Evolutionary conservation across 2,329 filamentous ascomycete species (phyloP).

Genomic region (Penicillium decumbens): DNA sequence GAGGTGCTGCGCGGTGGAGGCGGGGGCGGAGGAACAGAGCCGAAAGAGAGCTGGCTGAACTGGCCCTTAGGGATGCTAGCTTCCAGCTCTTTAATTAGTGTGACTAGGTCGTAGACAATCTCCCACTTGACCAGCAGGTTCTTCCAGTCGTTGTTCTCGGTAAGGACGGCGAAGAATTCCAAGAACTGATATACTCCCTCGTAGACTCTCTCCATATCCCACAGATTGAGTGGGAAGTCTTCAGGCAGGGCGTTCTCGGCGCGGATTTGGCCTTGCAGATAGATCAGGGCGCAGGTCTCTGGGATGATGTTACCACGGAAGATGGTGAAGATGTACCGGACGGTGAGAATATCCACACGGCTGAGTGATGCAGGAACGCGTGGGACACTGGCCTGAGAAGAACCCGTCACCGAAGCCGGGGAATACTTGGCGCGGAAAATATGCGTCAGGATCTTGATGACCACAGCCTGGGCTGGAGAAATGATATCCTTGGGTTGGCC

Average conservation of each 20-base stretch:
- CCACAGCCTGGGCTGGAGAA: conserved; percentile 86
- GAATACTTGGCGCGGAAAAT: conserved; percentile 68
- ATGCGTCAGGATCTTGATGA: conserved; percentile 83
- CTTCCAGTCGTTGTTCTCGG: conserved; percentile 78
- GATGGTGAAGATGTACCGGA: conserved; percentile 88
- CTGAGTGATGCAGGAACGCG: conserved; percentile 53
- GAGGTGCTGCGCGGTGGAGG: conserved; percentile 28
- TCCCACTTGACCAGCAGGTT: conserved; percentile 87
- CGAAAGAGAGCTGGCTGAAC: conserved; percentile 46
- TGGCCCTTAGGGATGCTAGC: conserved; percentile 79
- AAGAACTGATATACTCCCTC: conserved; percentile 92
- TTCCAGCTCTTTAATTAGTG: conserved; percentile 80
- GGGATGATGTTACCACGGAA: conserved; percentile 91
- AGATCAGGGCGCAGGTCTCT: conserved; percentile 90
- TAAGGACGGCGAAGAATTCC: conserved; percentile 85
- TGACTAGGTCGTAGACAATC: conserved; percentile 80
- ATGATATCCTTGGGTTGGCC: conserved; percentile 94
- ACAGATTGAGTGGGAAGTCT: conserved; percentile 89
- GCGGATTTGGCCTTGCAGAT: conserved; percentile 84
- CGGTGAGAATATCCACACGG: conserved; percentile 59
- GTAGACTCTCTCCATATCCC: conserved; percentile 97
- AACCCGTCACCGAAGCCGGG: conserved; percentile 45
- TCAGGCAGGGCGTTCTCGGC: conserved; percentile 68
- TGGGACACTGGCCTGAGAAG: conserved; percentile 50
- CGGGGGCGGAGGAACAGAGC: conserved; percentile 20